Conservation (phyloP, 352 stramenopile genomes). For the Elongisporangium prolatum region DNA sequence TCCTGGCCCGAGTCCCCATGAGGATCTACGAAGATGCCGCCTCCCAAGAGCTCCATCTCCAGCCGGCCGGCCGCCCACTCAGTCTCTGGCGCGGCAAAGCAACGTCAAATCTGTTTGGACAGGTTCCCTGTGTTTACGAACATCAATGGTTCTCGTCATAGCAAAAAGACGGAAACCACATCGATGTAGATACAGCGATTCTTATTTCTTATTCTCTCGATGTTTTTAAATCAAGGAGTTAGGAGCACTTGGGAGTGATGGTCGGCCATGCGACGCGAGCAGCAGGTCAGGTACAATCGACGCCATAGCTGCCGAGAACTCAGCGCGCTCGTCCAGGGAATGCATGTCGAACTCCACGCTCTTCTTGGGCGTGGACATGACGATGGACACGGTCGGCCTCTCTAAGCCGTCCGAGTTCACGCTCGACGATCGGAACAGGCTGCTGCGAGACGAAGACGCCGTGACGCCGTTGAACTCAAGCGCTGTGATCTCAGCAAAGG, state of each 20-base stretch:
- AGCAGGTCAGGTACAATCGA: conserved; percentile 14
- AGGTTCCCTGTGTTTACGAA: background rate
- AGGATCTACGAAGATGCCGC: conserved; percentile 25
- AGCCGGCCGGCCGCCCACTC: background rate
- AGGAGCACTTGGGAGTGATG: background rate
- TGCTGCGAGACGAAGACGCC: conserved; percentile 4
- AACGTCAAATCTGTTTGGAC: background rate
- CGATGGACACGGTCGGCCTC: conserved; percentile 18
- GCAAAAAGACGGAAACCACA: too few relatives aligned
- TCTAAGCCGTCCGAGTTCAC: conserved; percentile 18
- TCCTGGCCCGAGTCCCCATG: conserved; percentile 37
- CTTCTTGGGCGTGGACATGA: conserved; percentile 17
- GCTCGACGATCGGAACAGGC: conserved; percentile 28
- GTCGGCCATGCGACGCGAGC: background rate
- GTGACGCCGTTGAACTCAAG: conserved; percentile 21
- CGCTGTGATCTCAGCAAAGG: conserved; percentile 30
- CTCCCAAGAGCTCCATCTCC: conserved; percentile 11
- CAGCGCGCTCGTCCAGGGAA: conserved; percentile 27
- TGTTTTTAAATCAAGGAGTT: background rate
- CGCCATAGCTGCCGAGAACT: conserved; percentile 13
- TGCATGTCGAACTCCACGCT: conserved; percentile 40
- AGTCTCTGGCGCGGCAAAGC: conserved; percentile 1
- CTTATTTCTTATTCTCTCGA: background rate
- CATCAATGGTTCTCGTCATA: background rate
- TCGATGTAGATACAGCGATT: background rate